Evolutionary conservation across 768 basidiomycete genomes (phyloP), one percentile per base, ranked within the genome.

Genomic region (Fomitopsis pulvina): DNA sequence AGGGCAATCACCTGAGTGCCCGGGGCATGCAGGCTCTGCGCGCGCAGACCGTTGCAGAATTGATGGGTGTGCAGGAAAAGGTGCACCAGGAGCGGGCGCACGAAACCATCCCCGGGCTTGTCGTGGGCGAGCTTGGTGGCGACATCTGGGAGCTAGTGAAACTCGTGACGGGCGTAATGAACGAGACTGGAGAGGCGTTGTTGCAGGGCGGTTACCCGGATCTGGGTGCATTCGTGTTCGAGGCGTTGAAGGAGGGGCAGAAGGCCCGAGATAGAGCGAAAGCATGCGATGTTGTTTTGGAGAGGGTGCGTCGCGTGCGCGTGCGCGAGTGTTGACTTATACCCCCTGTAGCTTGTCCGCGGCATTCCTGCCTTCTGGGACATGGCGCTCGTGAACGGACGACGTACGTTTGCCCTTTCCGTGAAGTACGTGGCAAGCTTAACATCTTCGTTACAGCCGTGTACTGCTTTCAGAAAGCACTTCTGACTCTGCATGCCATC

Each of bases 401-500:
- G 76, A 65, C 76, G 88, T 88, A 59, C 54, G 79, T 69, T 6
- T 38, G 28, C 26, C 32, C 32, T 39, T 25, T 39, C 47, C 45
- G 41, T 45, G 46, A 9, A 42, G 52, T 42, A 48, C 38, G 22
- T 8, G n/a, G 0, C 1, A 7, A 30, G 5, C 25, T 21, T 8
- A 22, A 28, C 37, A 12, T 24, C 24, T 29, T 34, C 34, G 32
- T 32, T 21, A 25, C 56, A 91, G 88, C 79, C n/a, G 73, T 92
- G 21, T 93, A 90, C 67, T 80, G 88, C 61, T 90, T 92, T 76
- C 92, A 92, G 67, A 95, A 93, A 61, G 90, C 87, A 2, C 70
- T 95, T 27, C 90, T 91, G 66, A 76, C 93, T 45, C 71, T 92
- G 45, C 80, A 88, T 54, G 82, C 80, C 22, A 67, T 93, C 45